phyloP scores from a whole-genome alignment of 768 basidiomycete species.

The Suillus americanus region DNA sequence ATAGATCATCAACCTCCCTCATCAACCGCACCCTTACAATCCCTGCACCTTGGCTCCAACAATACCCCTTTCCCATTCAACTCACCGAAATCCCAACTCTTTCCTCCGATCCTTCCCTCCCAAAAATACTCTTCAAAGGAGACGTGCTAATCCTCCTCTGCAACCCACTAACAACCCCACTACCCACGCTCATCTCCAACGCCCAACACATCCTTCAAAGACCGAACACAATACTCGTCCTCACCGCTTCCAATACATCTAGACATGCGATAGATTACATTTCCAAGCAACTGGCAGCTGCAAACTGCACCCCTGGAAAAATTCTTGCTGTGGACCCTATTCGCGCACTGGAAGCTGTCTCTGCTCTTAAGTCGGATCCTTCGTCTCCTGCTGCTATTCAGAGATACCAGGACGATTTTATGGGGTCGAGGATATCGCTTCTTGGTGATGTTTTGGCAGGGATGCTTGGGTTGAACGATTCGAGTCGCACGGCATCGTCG shows the following conservation, averaged over 20 bases:
- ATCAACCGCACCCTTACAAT: constrained; percentile 34
- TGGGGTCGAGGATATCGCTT: constrained; percentile 56
- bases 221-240: constrained; percentile 45
- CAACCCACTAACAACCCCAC: constrained; percentile 56
- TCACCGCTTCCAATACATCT: constrained; percentile 31
- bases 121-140: constrained; percentile 35
- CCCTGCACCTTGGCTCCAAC: constrained; percentile 55
- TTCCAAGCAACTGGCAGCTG: constrained; percentile 21
- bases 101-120: constrained; percentile 15
- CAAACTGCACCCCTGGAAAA: constrained; percentile 26
- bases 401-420: constrained; percentile 61
- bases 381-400: constrained; percentile 53
- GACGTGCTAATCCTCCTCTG: constrained; percentile 66
- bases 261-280: constrained; percentile 16
- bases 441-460: constrained; percentile 41
- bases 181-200: constrained; percentile 35
- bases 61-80: constrained; percentile 51
- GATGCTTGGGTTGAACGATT: constrained; percentile 11
- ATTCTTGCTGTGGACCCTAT: constrained; percentile 55
- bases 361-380: constrained; percentile 44
- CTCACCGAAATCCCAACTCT: constrained; percentile 40
- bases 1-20: constrained; percentile 23
- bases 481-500: constrained; percentile 4
- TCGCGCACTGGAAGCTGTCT: constrained; percentile 56
- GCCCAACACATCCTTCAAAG: constrained; percentile 29